Base-by-base conservation (phyloP, 2,329 filamentous ascomycete species). In the Falciphora oryzae region DNA sequence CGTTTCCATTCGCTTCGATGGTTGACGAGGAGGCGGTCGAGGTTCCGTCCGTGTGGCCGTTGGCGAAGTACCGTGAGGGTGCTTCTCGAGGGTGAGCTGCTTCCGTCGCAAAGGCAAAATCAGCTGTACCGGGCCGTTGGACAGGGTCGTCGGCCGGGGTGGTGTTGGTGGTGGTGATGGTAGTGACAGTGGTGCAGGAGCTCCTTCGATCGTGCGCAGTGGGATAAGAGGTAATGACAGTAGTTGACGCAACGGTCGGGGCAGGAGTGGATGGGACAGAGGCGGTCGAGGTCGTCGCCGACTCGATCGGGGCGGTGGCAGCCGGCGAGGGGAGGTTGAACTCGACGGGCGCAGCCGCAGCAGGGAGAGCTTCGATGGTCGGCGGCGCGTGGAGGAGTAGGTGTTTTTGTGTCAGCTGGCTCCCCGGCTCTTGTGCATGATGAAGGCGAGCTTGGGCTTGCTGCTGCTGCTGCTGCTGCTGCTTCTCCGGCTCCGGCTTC, bases 81-180 rank as follows among this genome's bases (percentile, higher is more conserved):
- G 16, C 16, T 44, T 44, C 14, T 18, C 14, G 16, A 44, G 38
- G 16, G 14, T 44, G 38, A 44, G 38, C 16, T 44, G 38, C 38
- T 44, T 44, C 38, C 3, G 14, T 44, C 38, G 6, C 38, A 44
- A 2, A 44, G 38, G 18, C 14, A 16, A 44, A 44, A 18, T 18
- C 38, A 18, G 38, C 38, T 18, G 38, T 44, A 18, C 38, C 38
- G 16, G 38, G 38, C 16, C 4, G 38, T 44, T 18, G 38, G 14
- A 44, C 38, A 44, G 16, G 14, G 38, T 44, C 38, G 14, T 44
- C 35, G 35, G 11, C 8, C 64, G 56, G 57, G 64, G 28, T 65
- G 57, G 53, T 63, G 64, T 28, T 66, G 57, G 61, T 65, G 65
- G 57, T 65, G 62, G 50, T 67, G 68, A 11, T 18, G 16, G 38